Percentiles rank a stretch among this genome's conserved stretches.
These are phyloP conservation scores for Drechslerella dactyloides DNA, from an alignment of 2,329 filamentous ascomycete species.

Conservation along the genomic window DNA sequence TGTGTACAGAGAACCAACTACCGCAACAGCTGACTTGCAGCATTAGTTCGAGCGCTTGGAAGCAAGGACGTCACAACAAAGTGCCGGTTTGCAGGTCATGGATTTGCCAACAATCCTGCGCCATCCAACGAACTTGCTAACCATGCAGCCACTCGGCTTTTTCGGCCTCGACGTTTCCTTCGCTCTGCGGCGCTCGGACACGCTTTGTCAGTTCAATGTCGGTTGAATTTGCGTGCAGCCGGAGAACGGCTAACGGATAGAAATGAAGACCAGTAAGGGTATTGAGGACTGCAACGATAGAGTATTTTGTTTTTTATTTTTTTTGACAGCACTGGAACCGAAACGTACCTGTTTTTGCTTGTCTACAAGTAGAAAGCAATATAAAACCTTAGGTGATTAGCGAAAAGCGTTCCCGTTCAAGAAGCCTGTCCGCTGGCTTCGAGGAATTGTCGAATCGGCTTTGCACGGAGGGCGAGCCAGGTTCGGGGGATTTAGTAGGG, in stretches of 20 bases:
- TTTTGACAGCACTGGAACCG: neutral
- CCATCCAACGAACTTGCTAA: neutral
- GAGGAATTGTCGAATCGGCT: conserved; percentile 5
- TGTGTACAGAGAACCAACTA: conserved; percentile 2
- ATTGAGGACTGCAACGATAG: conserved; percentile 17
- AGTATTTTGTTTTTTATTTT: too few relatives aligned
- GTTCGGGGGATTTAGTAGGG: conserved; percentile 1
- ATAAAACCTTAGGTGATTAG: neutral
- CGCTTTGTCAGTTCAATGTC: conserved; percentile 35
- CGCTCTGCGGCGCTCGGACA: conserved; percentile 13
- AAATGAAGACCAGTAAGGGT: conserved; percentile 36
- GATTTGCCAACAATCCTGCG: too few relatives aligned
- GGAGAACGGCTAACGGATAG: conserved; percentile 31
- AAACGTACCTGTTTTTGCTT: conserved; percentile 3
- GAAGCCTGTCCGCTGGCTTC: neutral
- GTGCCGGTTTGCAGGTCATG: too few relatives aligned
- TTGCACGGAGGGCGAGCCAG: neutral
- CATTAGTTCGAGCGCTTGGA: conserved; percentile 29
- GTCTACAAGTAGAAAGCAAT: neutral
- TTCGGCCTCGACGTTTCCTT: conserved; percentile 38
- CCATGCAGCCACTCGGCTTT: conserved; percentile 41
- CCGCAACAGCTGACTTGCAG: conserved; percentile 23
- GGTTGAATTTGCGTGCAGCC: conserved; percentile 15
- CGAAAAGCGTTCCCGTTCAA: neutral
- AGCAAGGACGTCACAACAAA: conserved; percentile 17